Evolutionary conservation across 768 basidiomycete genomes (phyloP).

Genomic region (Russula emetica): DNA sequence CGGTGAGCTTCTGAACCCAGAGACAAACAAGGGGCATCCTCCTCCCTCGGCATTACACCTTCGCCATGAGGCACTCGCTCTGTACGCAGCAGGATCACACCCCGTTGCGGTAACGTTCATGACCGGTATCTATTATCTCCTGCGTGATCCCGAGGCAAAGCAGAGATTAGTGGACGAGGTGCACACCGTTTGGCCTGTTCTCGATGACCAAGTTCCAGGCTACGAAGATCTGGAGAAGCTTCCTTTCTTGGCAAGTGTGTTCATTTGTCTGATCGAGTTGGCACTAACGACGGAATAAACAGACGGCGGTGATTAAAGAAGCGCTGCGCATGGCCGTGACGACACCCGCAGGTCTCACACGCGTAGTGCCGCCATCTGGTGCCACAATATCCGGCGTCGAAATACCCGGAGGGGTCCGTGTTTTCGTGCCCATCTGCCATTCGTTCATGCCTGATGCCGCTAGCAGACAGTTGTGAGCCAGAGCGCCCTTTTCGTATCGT

Average conservation of each 20-base stretch:
- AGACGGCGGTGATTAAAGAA: constrained; percentile 22
- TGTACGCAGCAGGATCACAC: constrained; percentile 18
- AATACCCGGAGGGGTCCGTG: constrained; percentile 20
- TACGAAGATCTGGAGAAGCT: constrained; percentile 20
- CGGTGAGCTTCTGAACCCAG: constrained; percentile 9
- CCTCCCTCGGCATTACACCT: constrained; percentile 2
- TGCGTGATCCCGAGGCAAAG: constrained; percentile 13
- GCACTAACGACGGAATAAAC: neutral
- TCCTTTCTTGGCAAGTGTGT: constrained; percentile 12
- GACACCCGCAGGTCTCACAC: constrained; percentile 12
- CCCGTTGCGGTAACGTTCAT: constrained; percentile 18
- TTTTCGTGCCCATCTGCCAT: neutral
- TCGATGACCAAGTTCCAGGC: neutral
- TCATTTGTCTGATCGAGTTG: neutral
- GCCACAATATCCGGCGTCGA: constrained; percentile 11
- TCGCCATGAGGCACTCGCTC: constrained; percentile 7
- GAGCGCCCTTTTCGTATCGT: constrained; percentile 18
- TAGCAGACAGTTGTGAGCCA: constrained; percentile 17
- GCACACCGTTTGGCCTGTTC: constrained; percentile 3
- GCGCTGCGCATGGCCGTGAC: constrained; percentile 5
- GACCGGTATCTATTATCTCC: constrained; percentile 9
- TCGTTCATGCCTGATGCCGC: neutral
- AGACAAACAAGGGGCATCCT: constrained; percentile 6
- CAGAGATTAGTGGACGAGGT: constrained; percentile 10
- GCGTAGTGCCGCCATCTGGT: constrained; percentile 15